Conservation (phyloP, 164 flowering plant species). For the Buxus sempervirens region DNA sequence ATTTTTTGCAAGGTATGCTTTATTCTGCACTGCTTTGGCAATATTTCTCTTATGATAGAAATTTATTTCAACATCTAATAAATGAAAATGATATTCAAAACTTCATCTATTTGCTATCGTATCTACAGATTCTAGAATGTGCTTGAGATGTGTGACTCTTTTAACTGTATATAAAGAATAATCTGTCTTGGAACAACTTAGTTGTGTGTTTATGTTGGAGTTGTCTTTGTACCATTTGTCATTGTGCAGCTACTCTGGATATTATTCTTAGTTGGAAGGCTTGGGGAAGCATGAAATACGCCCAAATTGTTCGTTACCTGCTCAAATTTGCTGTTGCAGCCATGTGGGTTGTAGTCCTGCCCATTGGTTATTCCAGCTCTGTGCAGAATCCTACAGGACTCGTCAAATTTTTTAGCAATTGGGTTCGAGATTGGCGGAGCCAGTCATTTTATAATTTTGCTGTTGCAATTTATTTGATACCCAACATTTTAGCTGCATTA, state of each 20-base stretch:
- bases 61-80: no score
- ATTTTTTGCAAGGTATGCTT: conserved; percentile 68
- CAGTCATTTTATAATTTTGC: conserved; percentile 66
- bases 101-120: no score
- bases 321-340: conserved; percentile 82
- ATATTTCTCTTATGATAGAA: no score
- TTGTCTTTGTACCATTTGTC: conserved; percentile 10
- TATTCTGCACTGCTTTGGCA: background rate
- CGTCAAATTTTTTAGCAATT: conserved; percentile 58
- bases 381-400: conserved; percentile 77
- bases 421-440: conserved; percentile 59
- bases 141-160: no score
- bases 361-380: conserved; percentile 71
- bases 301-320: conserved; percentile 76
- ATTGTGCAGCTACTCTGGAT: conserved; percentile 76
- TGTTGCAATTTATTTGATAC: conserved; percentile 72
- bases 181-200: background rate
- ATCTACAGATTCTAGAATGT: no score
- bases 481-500: conserved; percentile 68
- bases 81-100: no score
- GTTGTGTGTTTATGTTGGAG: conserved; percentile 3
- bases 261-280: conserved; percentile 78
- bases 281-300: conserved; percentile 77
- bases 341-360: conserved; percentile 80
- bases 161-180: no score